A percentile compares a stretch with the other conserved stretches of the same genome.
Evolutionary conservation across 257 asterid species (phyloP).

Genomic region (Solanum appendiculatum): DNA sequence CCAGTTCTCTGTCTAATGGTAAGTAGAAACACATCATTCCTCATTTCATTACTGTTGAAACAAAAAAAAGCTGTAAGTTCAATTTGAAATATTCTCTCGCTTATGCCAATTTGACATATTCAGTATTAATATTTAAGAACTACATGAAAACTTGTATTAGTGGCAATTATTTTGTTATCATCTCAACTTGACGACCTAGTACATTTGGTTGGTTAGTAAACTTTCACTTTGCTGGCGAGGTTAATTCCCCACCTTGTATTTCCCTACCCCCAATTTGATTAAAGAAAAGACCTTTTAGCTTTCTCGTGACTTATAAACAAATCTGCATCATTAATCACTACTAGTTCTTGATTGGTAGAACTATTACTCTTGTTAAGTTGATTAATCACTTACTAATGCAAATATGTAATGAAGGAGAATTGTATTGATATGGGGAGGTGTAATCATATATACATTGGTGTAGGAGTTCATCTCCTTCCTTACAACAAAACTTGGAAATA

Average conservation of each 20-base stretch:
- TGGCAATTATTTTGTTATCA: not conserved
- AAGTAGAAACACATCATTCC: not conserved
- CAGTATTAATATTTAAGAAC: not conserved
- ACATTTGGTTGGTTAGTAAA: not conserved
- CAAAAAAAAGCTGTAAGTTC: not conserved
- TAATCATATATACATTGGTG: not conserved
- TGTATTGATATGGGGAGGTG: not conserved
- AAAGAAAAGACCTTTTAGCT: not conserved
- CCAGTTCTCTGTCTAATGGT: constrained; percentile 9
- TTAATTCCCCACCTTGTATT: not conserved
- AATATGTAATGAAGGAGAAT: not conserved
- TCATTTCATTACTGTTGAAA: not conserved
- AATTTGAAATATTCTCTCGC: not conserved
- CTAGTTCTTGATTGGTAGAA: not conserved
- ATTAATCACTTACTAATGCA: not conserved
- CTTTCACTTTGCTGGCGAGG: not conserved
- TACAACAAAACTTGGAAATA: not conserved
- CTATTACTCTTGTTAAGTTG: not conserved
- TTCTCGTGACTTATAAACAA: not conserved
- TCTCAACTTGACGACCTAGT: not conserved
- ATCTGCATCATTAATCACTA: not conserved
- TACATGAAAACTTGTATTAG: not conserved
- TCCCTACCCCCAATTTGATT: not conserved
- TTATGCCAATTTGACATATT: not conserved
- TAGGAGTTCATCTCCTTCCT: not conserved